Evolutionary conservation across 768 basidiomycete species (phyloP).

Genomic region (Kwoniella sp.): DNA sequence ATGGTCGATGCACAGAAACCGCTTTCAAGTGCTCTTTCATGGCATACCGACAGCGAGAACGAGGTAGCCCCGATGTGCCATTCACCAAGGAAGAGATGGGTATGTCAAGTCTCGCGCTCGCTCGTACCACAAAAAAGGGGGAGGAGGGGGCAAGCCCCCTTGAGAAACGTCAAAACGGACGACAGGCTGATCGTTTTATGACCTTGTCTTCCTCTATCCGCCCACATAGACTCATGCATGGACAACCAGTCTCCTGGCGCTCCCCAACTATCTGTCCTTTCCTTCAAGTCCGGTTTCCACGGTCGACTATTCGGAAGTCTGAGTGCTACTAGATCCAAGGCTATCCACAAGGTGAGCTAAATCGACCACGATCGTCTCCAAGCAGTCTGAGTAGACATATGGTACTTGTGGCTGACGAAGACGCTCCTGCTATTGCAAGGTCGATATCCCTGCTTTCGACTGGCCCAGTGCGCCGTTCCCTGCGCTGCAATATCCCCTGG

Average conservation of each 20-base stretch:
- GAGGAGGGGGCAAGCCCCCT: too few relatives aligned
- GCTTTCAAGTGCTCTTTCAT: slow-evolving; percentile 60
- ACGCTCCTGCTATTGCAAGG: slow-evolving; percentile 12
- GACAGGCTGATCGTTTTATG: neutral
- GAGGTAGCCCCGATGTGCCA: slow-evolving; percentile 32
- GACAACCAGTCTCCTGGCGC: slow-evolving; percentile 57
- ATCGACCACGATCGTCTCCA: neutral
- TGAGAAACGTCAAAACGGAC: too few relatives aligned
- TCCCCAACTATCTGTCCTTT: slow-evolving; percentile 56
- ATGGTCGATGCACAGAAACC: slow-evolving; percentile 42
- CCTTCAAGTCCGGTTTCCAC: slow-evolving; percentile 59
- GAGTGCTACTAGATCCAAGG: slow-evolving; percentile 57
- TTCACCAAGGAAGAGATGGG: slow-evolving; percentile 56
- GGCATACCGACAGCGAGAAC: slow-evolving; percentile 51
- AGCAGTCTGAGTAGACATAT: slow-evolving; percentile 4
- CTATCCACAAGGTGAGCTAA: slow-evolving; percentile 57
- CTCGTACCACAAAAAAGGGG: neutral
- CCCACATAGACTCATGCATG: slow-evolving; percentile 55
- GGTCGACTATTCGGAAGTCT: slow-evolving; percentile 58
- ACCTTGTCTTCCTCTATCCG: neutral
- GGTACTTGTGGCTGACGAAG: neutral
- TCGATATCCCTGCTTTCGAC: slow-evolving; percentile 59
- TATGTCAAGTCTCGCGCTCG: slow-evolving; percentile 9
- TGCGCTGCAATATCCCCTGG: slow-evolving; percentile 57
- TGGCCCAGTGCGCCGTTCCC: slow-evolving; percentile 59